A percentile compares a stretch with the other conserved stretches of the same genome.
Evolutionary conservation across 2,329 filamentous ascomycete genomes (phyloP).

Genomic region (Niveomyces coronatus): DNA sequence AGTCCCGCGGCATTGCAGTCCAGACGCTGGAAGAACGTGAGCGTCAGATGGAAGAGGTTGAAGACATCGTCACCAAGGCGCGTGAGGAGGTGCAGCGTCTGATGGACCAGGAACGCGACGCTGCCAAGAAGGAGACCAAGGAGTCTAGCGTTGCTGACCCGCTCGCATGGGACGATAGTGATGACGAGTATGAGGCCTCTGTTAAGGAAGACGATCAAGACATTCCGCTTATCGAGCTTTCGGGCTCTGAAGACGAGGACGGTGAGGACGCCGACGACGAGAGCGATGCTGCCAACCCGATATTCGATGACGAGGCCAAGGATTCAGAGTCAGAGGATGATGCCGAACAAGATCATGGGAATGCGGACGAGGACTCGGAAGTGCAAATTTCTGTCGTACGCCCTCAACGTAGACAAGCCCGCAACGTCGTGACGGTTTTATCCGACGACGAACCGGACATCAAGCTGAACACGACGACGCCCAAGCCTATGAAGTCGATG

Average conservation of each 20-base stretch:
- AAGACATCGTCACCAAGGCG: conserved; percentile 80
- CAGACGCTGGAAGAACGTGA: conserved; percentile 82
- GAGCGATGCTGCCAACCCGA: conserved; percentile 20
- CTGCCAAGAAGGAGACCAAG: conserved; percentile 54
- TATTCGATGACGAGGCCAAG: conserved; percentile 31
- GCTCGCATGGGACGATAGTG: conserved; percentile 46
- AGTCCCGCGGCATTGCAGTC: conserved; percentile 68
- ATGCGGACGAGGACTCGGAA: conserved; percentile 20
- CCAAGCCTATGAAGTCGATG: conserved; percentile 30
- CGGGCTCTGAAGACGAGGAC: conserved; percentile 24
- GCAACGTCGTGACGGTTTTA: conserved; percentile 42
- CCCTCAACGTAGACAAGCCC: conserved; percentile 32
- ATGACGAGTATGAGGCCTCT: conserved; percentile 36
- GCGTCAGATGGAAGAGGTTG: conserved; percentile 69
- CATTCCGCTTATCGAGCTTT: conserved; percentile 23
- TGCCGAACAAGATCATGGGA: conserved; percentile 14
- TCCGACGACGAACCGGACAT: conserved; percentile 57
- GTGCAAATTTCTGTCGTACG: conserved; percentile 31
- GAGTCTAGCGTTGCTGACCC: conserved; percentile 37
- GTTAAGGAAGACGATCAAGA: conserved; percentile 28
- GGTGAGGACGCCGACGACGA: conserved; percentile 27
- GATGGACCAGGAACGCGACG: conserved; percentile 64
- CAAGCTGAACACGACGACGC: conserved; percentile 35
- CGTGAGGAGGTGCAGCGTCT: conserved; percentile 63
- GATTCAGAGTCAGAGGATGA: conserved; percentile 17